A percentile compares a stretch with the other conserved stretches of the same genome.
These are phyloP conservation scores for Lachancea waltii DNA, from an alignment of 805 yeast genomes.

Conservation along the genomic window DNA sequence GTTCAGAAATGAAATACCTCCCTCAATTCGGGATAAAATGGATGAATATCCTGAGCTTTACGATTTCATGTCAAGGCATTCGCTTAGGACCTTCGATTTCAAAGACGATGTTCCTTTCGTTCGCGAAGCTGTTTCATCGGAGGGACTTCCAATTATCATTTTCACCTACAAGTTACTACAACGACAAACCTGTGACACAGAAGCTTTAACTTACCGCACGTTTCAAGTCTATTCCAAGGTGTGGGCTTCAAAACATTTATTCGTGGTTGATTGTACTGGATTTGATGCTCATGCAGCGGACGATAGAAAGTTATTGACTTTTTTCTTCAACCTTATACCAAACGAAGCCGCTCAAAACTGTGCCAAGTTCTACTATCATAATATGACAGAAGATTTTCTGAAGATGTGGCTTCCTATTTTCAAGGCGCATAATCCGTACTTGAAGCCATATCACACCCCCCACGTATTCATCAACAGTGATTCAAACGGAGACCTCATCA, in stretches of 20 bases:
- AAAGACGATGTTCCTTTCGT: slow-evolving; percentile 42
- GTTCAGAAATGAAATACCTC: slow-evolving; percentile 51
- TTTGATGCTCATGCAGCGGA: slow-evolving; percentile 32
- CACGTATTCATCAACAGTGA: slow-evolving; percentile 40
- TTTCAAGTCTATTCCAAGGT: slow-evolving; percentile 62
- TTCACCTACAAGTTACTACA: slow-evolving; percentile 40
- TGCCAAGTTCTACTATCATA: slow-evolving; percentile 43
- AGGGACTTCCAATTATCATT: slow-evolving; percentile 66
- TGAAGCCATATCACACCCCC: slow-evolving; percentile 26
- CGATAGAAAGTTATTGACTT: slow-evolving; percentile 17
- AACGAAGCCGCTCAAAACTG: slow-evolving; percentile 47
- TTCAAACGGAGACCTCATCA: slow-evolving; percentile 40
- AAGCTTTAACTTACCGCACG: slow-evolving; percentile 50
- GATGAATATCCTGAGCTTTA: slow-evolving; percentile 48
- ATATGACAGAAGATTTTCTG: slow-evolving; percentile 31
- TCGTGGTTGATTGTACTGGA: slow-evolving; percentile 66
- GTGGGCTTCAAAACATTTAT: slow-evolving; percentile 60
- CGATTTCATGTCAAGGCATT: slow-evolving; percentile 68
- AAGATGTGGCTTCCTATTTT: slow-evolving; percentile 21
- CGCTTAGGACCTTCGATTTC: slow-evolving; percentile 46
- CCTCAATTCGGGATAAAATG: slow-evolving; percentile 42
- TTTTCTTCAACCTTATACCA: slow-evolving; percentile 41
- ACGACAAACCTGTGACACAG: slow-evolving; percentile 35
- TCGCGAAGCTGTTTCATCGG: slow-evolving; percentile 59
- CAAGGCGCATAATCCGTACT: slow-evolving; percentile 20